Conservation (phyloP, 345 rosid species). For the Populus alba region DNA sequence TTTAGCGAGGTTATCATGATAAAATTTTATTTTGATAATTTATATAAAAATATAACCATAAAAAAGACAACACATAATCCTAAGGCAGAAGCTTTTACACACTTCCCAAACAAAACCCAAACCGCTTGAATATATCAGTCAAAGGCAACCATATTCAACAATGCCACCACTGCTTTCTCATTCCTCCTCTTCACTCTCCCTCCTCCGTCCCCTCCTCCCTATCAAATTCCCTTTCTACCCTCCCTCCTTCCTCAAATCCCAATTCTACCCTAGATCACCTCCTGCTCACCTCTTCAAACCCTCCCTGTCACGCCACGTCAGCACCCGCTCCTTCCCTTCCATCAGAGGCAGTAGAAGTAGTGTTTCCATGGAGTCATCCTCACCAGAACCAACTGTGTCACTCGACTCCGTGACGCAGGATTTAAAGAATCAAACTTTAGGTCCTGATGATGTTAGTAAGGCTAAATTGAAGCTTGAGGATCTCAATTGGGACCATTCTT, state of each 20-base stretch:
- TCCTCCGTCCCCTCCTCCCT: constrained; percentile 29
- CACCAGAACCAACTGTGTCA: constrained; percentile 35
- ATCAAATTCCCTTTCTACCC: constrained; percentile 29
- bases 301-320: constrained; percentile 39
- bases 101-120: background rate
- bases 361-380: constrained; percentile 49
- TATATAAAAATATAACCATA: no score
- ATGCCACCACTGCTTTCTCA: constrained; percentile 15
- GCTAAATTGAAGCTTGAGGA: constrained; percentile 54
- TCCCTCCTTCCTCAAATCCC: constrained; percentile 26
- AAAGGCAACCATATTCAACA: background rate
- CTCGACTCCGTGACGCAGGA: constrained; percentile 66
- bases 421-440: constrained; percentile 64
- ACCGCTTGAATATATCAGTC: background rate
- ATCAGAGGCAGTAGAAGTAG: constrained; percentile 18
- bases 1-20: no score
- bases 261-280: background rate
- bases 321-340: constrained; percentile 7
- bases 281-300: background rate
- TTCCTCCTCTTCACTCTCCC: constrained; percentile 39
- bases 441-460: constrained; percentile 21
- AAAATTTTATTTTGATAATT: no score
- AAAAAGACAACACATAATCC: no score
- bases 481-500: constrained; percentile 88
- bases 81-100: no score